phyloP scores from a whole-genome alignment of 1,139 yeast genomes.

The Wickerhamiella infanticola region DNA sequence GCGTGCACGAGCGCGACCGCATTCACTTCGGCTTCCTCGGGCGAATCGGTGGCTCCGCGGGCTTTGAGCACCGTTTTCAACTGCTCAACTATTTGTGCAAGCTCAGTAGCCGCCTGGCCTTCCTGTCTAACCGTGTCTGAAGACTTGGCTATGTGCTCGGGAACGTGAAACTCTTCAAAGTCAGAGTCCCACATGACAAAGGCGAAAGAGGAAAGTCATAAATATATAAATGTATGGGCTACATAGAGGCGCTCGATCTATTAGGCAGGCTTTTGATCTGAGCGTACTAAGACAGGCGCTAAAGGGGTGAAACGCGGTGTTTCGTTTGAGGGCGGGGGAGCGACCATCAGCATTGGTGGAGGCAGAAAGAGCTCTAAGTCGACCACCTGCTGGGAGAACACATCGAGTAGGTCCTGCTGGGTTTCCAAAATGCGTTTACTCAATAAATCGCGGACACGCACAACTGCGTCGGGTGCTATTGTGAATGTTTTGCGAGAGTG shows the following conservation, averaged over 20 bases:
- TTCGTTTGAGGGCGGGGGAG: slow-evolving; percentile 4
- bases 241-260: neutral
- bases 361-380: slow-evolving; percentile 15
- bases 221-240: neutral
- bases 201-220: neutral
- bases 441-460: slow-evolving; percentile 21
- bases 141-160: neutral
- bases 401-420: slow-evolving; percentile 23
- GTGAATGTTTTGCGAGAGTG: slow-evolving; percentile 58
- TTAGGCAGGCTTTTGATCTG: neutral
- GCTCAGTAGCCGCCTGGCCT: slow-evolving; percentile 11
- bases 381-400: slow-evolving; percentile 16
- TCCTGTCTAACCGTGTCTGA: slow-evolving; percentile 8
- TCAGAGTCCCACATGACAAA: slow-evolving; percentile 5
- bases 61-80: slow-evolving; percentile 6
- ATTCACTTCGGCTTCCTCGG: neutral
- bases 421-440: slow-evolving; percentile 15
- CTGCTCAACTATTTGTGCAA: slow-evolving; percentile 6
- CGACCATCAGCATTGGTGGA: slow-evolving; percentile 12
- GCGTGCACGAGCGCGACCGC: slow-evolving; percentile 15
- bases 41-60: neutral
- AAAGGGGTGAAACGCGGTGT: slow-evolving; percentile 6
- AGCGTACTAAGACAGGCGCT: neutral
- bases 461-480: slow-evolving; percentile 26
- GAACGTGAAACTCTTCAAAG: slow-evolving; percentile 3